Evolutionary conservation across 306 rosid species (phyloP).

Genomic region (Cucurbita ficifolia): DNA sequence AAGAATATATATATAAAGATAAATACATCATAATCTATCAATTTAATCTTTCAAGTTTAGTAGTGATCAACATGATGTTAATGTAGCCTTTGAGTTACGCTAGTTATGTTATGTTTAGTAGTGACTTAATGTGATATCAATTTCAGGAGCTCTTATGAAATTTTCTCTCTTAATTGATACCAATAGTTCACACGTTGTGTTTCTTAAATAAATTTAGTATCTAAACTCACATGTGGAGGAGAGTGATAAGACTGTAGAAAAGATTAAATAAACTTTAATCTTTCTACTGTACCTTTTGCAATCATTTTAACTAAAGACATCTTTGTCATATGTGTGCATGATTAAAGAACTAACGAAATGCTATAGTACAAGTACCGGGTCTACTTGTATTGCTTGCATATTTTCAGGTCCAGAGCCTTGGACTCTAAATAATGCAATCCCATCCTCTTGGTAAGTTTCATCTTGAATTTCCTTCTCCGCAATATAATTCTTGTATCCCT

Average conservation of each 20-base stretch:
- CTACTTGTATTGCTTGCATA: constrained; percentile 99
- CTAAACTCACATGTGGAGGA: neutral
- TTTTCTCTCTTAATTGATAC: neutral
- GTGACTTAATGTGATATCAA: neutral
- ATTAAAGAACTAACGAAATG: neutral
- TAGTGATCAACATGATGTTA: neutral
- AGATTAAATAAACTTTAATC: neutral
- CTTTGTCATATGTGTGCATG: neutral
- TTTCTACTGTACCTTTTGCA: neutral
- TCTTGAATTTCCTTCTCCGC: constrained; percentile 59
- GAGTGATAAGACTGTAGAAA: neutral
- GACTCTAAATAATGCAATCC: constrained; percentile 77
- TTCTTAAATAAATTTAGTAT: neutral
- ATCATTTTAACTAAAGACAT: neutral
- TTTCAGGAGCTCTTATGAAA: neutral
- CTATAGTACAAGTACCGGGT: constrained; percentile 32
- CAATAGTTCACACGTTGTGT: neutral
- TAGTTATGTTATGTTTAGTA: neutral
- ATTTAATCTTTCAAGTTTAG: neutral
- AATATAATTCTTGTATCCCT: constrained; percentile 59
- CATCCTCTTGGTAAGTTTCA: constrained; percentile 66
- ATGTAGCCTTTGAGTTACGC: neutral
- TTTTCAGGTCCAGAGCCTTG: constrained; percentile 94
- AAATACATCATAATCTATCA: neutral
- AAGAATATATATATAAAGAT: neutral